A percentile compares a stretch with the other conserved stretches of the same genome.
phyloP scores from a whole-genome alignment of 768 basidiomycete genomes.

The Suillus weaverae region DNA sequence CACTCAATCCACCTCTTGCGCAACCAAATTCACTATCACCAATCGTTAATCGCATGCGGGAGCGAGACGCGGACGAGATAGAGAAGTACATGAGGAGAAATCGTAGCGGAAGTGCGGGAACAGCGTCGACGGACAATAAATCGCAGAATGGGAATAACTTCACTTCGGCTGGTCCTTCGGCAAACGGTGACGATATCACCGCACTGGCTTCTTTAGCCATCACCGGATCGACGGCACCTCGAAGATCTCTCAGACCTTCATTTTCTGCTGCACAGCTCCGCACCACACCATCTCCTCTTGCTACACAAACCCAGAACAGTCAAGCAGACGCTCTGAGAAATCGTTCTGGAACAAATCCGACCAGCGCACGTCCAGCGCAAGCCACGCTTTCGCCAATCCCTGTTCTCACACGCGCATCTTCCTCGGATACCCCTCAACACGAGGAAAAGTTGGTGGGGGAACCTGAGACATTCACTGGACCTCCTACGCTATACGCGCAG shows the following conservation, averaged over 20 bases:
- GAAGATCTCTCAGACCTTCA: constrained; percentile 65
- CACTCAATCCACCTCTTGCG: constrained; percentile 35
- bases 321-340: constrained; percentile 48
- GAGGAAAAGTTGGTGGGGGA: constrained; percentile 43
- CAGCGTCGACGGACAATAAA: constrained; percentile 69
- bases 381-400: constrained; percentile 40
- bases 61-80: constrained; percentile 84
- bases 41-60: constrained; percentile 76
- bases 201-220: constrained; percentile 45
- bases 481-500: constrained; percentile 66
- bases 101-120: constrained; percentile 77
- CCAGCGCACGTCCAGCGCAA: constrained; percentile 42
- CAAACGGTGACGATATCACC: constrained; percentile 55
- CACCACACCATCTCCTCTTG: constrained; percentile 42
- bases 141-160: constrained; percentile 57
- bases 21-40: constrained; percentile 63
- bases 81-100: constrained; percentile 82
- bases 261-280: constrained; percentile 78
- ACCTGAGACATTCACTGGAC: constrained; percentile 56
- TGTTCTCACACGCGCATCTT: constrained; percentile 53
- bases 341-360: constrained; percentile 70
- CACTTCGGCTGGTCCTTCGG: constrained; percentile 50
- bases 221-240: constrained; percentile 57
- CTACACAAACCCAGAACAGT: constrained; percentile 33
- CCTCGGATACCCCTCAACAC: constrained; percentile 49